Evolutionary conservation across 2,329 filamentous ascomycete species (phyloP).

Genomic region (Ophiostoma perfectum): DNA sequence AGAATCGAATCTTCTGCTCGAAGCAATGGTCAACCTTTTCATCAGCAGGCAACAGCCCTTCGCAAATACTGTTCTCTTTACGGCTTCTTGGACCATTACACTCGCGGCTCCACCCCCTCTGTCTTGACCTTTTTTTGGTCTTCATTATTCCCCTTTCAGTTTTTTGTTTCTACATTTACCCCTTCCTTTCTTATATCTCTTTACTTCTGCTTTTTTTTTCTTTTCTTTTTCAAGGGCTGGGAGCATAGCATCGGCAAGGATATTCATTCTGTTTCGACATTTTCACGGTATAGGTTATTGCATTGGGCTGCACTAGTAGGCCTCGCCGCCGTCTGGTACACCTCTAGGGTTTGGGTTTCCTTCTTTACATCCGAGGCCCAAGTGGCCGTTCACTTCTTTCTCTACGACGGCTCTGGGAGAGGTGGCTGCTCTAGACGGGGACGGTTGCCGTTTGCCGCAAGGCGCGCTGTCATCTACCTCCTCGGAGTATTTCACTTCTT

Average conservation of each 20-base stretch:
- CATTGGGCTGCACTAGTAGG: not conserved
- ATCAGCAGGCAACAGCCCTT: no score
- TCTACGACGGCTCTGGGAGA: not conserved
- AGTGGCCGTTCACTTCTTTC: conserved; percentile 1
- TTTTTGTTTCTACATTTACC: not conserved
- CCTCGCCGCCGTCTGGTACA: not conserved
- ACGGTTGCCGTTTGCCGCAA: not conserved
- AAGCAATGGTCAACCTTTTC: no score
- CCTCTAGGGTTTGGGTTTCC: not conserved
- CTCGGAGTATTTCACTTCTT: not conserved
- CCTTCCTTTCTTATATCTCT: not conserved
- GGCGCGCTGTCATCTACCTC: not conserved
- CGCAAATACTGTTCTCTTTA: not conserved
- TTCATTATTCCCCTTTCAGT: conserved; percentile 20
- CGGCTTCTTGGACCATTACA: not conserved
- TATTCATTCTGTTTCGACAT: not conserved
- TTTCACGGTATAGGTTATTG: not conserved
- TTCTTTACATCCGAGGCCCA: not conserved
- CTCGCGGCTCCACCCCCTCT: not conserved
- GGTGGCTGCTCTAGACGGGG: not conserved
- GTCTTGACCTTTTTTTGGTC: not conserved
- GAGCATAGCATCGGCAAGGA: not conserved
- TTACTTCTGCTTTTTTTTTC: conserved; percentile 10
- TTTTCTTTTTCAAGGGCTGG: conserved; percentile 1
- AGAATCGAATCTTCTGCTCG: no score